A percentile compares a stretch with the other conserved stretches of the same genome.
These are phyloP conservation scores for Eleusine indica DNA, from an alignment of 176 grass and related monocot species.

Conservation along the genomic window DNA sequence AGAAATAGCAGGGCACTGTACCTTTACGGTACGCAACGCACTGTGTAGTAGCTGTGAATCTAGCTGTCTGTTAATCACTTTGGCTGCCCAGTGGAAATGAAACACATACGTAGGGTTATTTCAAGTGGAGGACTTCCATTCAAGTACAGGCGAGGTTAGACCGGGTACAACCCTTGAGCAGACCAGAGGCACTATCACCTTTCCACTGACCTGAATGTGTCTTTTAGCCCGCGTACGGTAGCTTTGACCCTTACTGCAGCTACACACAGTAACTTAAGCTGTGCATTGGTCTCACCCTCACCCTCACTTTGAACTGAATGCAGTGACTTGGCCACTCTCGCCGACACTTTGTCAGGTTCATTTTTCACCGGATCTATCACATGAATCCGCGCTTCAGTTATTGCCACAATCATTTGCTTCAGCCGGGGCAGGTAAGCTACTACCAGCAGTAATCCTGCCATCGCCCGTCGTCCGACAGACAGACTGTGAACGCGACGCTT, in stretches of 20 bases:
- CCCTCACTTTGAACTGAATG: neutral
- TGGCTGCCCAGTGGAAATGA: neutral
- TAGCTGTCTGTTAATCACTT: neutral
- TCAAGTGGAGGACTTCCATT: neutral
- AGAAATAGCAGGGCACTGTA: neutral
- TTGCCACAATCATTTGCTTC: neutral
- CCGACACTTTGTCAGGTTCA: too few species aligned
- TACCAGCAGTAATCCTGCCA: neutral
- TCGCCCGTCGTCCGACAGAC: neutral
- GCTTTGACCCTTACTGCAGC: too few species aligned
- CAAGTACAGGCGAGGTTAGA: neutral
- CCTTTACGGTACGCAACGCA: neutral
- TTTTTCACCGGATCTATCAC: neutral
- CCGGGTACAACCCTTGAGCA: neutral
- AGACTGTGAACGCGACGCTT: slow-evolving; percentile 32
- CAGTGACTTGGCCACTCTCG: neutral
- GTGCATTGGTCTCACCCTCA: neutral
- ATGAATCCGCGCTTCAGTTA: neutral
- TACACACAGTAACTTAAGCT: neutral
- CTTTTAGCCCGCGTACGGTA: too few species aligned
- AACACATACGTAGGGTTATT: neutral
- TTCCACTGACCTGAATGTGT: neutral
- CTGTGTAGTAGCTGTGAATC: neutral
- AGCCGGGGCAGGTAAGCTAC: neutral
- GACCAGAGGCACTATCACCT: neutral